Evolutionary conservation across 192 early-diverging fungal genomes (phyloP), one percentile per base, ranked within the genome.

Genomic region (Coemansia sp.): DNA sequence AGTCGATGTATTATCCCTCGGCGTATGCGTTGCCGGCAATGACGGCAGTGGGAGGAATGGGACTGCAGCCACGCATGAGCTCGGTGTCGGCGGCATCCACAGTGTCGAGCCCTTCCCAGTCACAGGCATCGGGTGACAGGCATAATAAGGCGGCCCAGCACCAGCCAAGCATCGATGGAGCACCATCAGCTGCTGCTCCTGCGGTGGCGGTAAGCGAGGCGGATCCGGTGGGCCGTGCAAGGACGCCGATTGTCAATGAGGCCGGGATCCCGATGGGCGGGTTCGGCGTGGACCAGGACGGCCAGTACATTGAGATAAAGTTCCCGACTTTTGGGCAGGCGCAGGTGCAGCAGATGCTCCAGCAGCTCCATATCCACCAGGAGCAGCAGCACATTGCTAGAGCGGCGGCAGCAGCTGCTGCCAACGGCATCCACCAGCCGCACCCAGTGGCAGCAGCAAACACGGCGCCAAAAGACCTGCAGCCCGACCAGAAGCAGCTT

Each of bases 251-350:
- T 16, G 72, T 74, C 18, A 74, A 66, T 19, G 78, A 80, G 52
- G 67, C 67, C 0, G 73, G 69, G 0, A 60, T 66, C 39, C 69
- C 73, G 0, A 69, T 75, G 73, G 78, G 78, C 49, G 73, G 73
- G 41, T 80, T 72, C 59, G 78, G 78, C 13, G 41, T 51, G 2
- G 78, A 80, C 67, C 73, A 75, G 63, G 73, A 72, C 48, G 78
- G 78, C 8, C 78, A 80, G 73, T 80, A 80, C 45, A 80, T 80
- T 68, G 78, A 80, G 69, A 80, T 80, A 47, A 80, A 80, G 73
- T 80, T 80, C 52, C 78, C 78, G 36, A 75, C 78, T n/a, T 75
- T 80, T 45, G 78, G 78, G n/a, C 78, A 75, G 64, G 66, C 61
- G 8, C 78, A 80, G 54, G 58, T 80, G 69, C 78, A 80, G 72